Evolutionary conservation across 2,329 filamentous ascomycete species (phyloP), one percentile per base, ranked within the genome.

Genomic region (Leptographium wingfieldii): DNA sequence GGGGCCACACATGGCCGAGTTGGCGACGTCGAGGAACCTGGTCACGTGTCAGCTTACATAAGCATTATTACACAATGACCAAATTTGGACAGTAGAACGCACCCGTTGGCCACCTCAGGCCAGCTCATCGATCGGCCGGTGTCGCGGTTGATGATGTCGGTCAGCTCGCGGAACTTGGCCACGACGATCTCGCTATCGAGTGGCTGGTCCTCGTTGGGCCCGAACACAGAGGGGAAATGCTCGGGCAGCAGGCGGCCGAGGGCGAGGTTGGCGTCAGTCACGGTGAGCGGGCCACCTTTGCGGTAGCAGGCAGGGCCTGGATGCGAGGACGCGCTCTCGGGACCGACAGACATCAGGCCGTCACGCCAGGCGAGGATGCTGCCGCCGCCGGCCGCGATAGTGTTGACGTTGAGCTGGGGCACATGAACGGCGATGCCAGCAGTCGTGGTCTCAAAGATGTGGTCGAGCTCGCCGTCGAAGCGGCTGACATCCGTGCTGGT

Each of bases 331-430:
- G 77, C 38, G 85, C 79, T 1, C 87, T 92, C 83, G 1, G 85
- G 85, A 0, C 85, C 85, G 12, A 87, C 85, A 0, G 83, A 79
- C 61, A 88, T 86, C 0, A 88, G 73, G 0, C 84, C 84, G 60
- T 87, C 87, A 54, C 78, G 79, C 76, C 81, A 87, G 68, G 84
- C 84, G 0, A 91, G 73, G 16, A 84, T 77, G 43, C 40, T 52
- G 12, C 90, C 90, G 63, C 92, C 92, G 53, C 91, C 91, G 14
- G 56, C 56, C n/a, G 91, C 91, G 1, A 96, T 91, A 0, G 91
- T 96, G 71, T 95, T 95, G 74, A 96, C 95, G 68, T 96, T 90
- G 0, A 96, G 79, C 68, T 95, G 91, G 0, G 91, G 91, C 0
- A 87, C 91, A 67, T 95, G 91, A 25, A 96, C 92, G 0, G 90